Base-by-base conservation (phyloP, 225 moss, liverwort and hornwort species). In the Neckera pumila region DNA sequence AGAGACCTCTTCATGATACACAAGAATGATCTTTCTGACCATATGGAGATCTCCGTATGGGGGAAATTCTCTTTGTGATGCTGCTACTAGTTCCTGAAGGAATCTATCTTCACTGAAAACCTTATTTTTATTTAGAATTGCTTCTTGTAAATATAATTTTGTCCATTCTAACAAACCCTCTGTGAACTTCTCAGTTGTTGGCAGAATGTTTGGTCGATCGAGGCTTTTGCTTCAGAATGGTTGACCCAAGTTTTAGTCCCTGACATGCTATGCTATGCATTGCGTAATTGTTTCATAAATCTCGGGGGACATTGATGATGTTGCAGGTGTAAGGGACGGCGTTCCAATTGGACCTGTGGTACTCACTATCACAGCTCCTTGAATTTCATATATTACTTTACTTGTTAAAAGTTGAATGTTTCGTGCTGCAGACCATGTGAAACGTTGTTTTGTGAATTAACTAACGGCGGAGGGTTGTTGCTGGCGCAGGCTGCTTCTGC, bases 321-420 rank as follows among this genome's bases (percentile, higher is more conserved):
- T 90, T 85, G 54, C 86, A 89, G 86, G 20, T 86, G 58, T 79
- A 34, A 83, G 72, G 60, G 87, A 65, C 17, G 90, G 90, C 43
- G 84, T 92, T 86, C 73, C 75, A 66, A 92, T 92, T 79, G 90
- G 89, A 89, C 89, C 90, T 43, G 18, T n/a, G 84, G 92, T 92
- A 86, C 59, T 57, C 87, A 84, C 54, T 47, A n/a, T 28, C 45
- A 73, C 26, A 62, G 61, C 42, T 78, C 64, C 60, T 60, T 76
- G 75, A 76, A 28, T 82, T 89, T 49, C 64, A 65, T 36, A 14
- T n/a, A 33, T 51, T 51, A 49, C 17, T 53, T 74, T 31, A 11
- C 19, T 42, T 22, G 57, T 69, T 17, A 84, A 17, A 28, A 61
- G 33, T 62, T 57, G 45, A 47, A 84, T 45, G 62, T 70, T 57